These are phyloP conservation scores for Blastocystis sp. DNA, from an alignment of 352 stramenopile genomes.

Conservation along the genomic window DNA sequence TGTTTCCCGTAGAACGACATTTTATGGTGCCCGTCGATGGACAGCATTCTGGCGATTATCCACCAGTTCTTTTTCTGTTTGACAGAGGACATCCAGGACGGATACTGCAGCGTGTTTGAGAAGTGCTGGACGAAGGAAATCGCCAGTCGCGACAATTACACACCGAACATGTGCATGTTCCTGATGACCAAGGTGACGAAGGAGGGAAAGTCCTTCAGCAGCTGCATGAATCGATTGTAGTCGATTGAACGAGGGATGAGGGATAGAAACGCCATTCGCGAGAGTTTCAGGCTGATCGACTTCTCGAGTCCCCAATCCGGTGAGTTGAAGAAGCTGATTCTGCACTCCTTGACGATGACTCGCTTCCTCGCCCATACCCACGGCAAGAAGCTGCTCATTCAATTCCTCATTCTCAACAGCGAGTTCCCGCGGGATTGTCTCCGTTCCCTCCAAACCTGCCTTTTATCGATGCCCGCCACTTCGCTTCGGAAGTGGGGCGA, in stretches of 20 bases:
- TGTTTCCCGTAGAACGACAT: slow-evolving; percentile 54
- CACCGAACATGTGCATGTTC: slow-evolving; percentile 48
- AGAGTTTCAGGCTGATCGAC: slow-evolving; percentile 59
- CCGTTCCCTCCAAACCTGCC: neutral
- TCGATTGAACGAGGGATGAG: neutral
- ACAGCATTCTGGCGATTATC: neutral
- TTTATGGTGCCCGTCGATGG: neutral
- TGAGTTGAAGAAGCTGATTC: slow-evolving; percentile 13
- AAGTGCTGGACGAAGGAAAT: slow-evolving; percentile 21
- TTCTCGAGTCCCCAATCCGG: slow-evolving; percentile 24
- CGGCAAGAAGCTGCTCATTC: slow-evolving; percentile 21
- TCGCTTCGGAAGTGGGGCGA: slow-evolving; percentile 45
- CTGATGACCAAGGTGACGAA: neutral
- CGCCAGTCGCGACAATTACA: slow-evolving; percentile 17
- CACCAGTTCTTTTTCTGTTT: slow-evolving; percentile 52
- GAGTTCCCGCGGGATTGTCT: slow-evolving; percentile 10
- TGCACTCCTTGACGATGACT: neutral
- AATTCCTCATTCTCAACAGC: slow-evolving; percentile 7
- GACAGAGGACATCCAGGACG: slow-evolving; percentile 33
- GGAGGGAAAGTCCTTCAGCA: neutral
- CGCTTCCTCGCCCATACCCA: slow-evolving; percentile 41
- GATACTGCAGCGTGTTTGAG: slow-evolving; percentile 38
- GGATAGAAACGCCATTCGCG: slow-evolving; percentile 48
- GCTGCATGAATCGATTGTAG: slow-evolving; percentile 55
- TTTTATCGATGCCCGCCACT: neutral